Conservation (phyloP, 305 asterid genomes). For the Plantago coronopus region DNA sequence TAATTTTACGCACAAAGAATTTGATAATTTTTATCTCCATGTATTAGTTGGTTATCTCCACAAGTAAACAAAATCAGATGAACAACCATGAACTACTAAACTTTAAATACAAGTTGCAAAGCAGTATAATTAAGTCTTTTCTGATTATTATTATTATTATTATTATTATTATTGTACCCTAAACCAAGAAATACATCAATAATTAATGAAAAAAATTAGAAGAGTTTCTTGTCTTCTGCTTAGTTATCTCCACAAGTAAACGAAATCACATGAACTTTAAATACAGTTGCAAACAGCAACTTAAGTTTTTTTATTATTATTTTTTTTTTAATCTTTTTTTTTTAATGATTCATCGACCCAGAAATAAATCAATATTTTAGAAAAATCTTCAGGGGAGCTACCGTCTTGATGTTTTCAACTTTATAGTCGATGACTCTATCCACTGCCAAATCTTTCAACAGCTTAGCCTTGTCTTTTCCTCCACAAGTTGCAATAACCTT, state of each 20-base stretch:
- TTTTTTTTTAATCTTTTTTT: too few species aligned
- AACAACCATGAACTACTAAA: not conserved
- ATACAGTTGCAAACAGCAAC: too few species aligned
- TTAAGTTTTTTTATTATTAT: too few species aligned
- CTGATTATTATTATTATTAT: too few species aligned
- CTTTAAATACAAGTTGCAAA: slow-evolving; percentile 4
- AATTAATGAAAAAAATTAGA: not conserved
- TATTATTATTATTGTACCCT: not conserved
- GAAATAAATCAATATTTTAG: slow-evolving; percentile 2
- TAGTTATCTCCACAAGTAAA: slow-evolving; percentile 1
- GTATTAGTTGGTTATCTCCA: not conserved
- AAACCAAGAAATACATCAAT: not conserved
- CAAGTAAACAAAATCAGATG: not conserved
- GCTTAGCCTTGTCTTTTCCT: slow-evolving; percentile 83
- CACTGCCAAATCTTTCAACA: slow-evolving; percentile 79
- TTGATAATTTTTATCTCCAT: slow-evolving; percentile 3
- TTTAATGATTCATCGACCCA: too few species aligned
- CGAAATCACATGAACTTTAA: too few species aligned
- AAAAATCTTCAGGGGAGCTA: slow-evolving; percentile 27
- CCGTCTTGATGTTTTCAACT: slow-evolving; percentile 69
- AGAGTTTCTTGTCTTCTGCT: slow-evolving; percentile 59
- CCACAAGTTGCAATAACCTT: slow-evolving; percentile 94
- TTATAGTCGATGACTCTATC: slow-evolving; percentile 91
- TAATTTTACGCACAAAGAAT: not conserved
- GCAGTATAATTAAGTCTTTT: not conserved